Base-by-base conservation (phyloP, 352 stramenopile genomes). In the Globisporangium camurandrum region DNA sequence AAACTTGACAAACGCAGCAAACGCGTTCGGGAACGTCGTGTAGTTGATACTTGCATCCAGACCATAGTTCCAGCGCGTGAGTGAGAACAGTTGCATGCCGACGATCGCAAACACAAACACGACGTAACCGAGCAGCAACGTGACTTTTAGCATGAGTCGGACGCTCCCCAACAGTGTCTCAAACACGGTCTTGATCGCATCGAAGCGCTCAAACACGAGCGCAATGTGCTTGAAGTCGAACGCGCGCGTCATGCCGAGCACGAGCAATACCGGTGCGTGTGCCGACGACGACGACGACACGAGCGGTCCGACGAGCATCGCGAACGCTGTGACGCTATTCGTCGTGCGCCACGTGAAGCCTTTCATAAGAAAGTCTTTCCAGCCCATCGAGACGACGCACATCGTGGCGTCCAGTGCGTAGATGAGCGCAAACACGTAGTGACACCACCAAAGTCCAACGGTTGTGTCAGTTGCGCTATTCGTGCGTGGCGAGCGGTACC, bases 221-320 rank as follows among this genome's bases (percentile, higher is more conserved):
- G 78, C 79, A 0, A 93, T 69, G 51, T 93, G 78, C 23, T 87
- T 86, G 54, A 90, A 91, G 51, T 93, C 82, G 38, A 93, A 89
- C 3, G 78, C 79, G 16, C 81, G 56, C 4, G 77, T 85, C 64
- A 89, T 86, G 0, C 80, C 78, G 9, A 90, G 61, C n/a, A 93
- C 71, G 1, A 93, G 59, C 0, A 91, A 39, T 8, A 86, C 70
- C 0, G 79, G 71, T n/a, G n/a, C n/a, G n/a, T n/a, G n/a, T n/a
- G n/a, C n/a, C n/a, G n/a, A n/a, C n/a, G n/a, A n/a, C 0, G 76
- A 89, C 44, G 75, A 33, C 0, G 75, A 81, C 11, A 93, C 27
- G 12, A 86, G 56, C 12, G 79, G 76, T 0, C 79, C 79, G 0
- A 86, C 70, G 6, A 90, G 58, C 79, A 90, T 90, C 22, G 87